Evolutionary conservation across 805 yeast species (phyloP).

Genomic region (Barnettozyma salicaria): DNA sequence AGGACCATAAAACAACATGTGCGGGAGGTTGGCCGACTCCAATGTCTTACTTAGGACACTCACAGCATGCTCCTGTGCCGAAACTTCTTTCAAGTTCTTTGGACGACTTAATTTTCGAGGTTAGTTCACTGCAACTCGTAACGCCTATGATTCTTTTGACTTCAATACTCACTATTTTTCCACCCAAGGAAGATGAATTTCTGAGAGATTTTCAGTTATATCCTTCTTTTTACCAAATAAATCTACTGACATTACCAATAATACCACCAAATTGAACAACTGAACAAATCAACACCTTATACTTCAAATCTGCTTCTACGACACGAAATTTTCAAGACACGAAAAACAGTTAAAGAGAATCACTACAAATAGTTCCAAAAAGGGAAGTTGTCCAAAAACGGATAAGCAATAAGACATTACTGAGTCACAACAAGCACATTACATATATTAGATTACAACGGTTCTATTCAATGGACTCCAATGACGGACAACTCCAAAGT

Average conservation of each 20-base stretch:
- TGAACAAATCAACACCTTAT: neutral
- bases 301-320: neutral
- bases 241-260: conserved; percentile 11
- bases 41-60: conserved; percentile 74
- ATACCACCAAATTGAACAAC: too few species aligned
- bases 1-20: conserved; percentile 88
- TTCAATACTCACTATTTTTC: conserved; percentile 56
- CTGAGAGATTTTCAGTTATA: conserved; percentile 16
- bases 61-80: conserved; percentile 90
- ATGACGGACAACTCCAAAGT: conserved; percentile 87
- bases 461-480: conserved; percentile 65
- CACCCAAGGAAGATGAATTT: conserved; percentile 70
- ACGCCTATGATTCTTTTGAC: too few species aligned
- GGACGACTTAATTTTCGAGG: conserved; percentile 69
- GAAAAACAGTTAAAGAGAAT: neutral
- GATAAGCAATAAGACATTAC: neutral
- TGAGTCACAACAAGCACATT: neutral
- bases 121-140: too few species aligned
- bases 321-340: neutral
- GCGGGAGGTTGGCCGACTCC: conserved; percentile 79
- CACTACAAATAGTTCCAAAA: neutral
- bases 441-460: neutral
- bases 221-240: conserved; percentile 27
- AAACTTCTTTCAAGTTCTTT: conserved; percentile 72
- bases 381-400: neutral